Conservation (phyloP, 768 basidiomycete species). For the Phylloporus sp. region DNA sequence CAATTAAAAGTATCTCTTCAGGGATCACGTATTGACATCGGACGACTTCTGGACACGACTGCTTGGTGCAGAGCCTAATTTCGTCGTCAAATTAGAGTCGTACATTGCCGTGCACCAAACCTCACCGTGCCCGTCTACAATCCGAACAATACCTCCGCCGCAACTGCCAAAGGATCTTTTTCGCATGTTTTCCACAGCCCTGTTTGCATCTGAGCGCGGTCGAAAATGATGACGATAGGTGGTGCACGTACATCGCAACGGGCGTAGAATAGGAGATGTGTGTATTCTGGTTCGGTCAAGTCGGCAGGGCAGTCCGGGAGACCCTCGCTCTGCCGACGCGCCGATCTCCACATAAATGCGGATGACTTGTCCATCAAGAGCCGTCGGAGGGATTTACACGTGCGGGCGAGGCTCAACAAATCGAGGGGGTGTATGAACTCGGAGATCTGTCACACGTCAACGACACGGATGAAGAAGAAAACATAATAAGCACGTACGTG, state of each 20-base stretch:
- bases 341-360: slow-evolving; percentile 22
- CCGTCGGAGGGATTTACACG: slow-evolving; percentile 33
- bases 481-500: background rate
- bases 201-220: background rate
- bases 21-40: background rate
- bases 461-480: background rate
- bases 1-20: background rate
- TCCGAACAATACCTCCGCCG: slow-evolving; percentile 11
- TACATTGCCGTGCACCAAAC: background rate
- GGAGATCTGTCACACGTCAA: background rate
- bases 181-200: slow-evolving; percentile 6
- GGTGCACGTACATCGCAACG: slow-evolving; percentile 20
- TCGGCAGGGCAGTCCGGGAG: slow-evolving; percentile 43
- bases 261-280: slow-evolving; percentile 35
- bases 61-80: slow-evolving; percentile 1
- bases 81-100: background rate
- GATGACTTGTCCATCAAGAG: slow-evolving; percentile 31
- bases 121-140: slow-evolving; percentile 3
- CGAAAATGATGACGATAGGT: background rate
- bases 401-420: slow-evolving; percentile 32
- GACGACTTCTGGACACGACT: background rate
- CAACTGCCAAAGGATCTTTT: slow-evolving; percentile 6
- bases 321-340: slow-evolving; percentile 30
- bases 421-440: slow-evolving; percentile 25
- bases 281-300: slow-evolving; percentile 41